phyloP scores from a whole-genome alignment of 2,329 filamentous ascomycete species.

The Calonectria pseudoturangicola region DNA sequence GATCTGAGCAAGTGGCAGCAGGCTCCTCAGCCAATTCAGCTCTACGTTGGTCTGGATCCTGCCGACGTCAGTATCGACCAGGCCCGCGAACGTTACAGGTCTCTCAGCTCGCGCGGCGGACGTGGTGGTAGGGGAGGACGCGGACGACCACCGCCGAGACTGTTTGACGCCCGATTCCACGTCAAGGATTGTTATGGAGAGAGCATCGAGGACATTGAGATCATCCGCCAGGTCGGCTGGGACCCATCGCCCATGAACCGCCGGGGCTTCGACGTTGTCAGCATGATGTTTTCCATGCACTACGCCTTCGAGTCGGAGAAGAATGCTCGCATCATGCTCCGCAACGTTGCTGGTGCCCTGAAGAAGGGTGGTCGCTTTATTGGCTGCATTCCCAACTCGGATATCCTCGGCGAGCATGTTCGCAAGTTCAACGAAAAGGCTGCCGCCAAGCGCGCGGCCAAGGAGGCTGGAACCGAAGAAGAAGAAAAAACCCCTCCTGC shows the following conservation, averaged over 20 bases:
- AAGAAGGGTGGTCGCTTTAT: slow-evolving; percentile 97
- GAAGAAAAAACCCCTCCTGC: slow-evolving; percentile 52
- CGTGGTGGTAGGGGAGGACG: slow-evolving; percentile 72
- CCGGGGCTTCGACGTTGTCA: slow-evolving; percentile 95
- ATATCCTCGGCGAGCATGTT: slow-evolving; percentile 89
- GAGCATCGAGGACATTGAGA: slow-evolving; percentile 85
- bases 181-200: slow-evolving; percentile 95
- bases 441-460: slow-evolving; percentile 59
- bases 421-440: slow-evolving; percentile 80
- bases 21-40: slow-evolving; percentile 90
- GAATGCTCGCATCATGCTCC: slow-evolving; percentile 93
- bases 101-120: slow-evolving; percentile 78
- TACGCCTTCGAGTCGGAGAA: slow-evolving; percentile 96
- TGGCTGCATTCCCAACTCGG: slow-evolving; percentile 97
- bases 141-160: slow-evolving; percentile 69
- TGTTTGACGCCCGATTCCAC: slow-evolving; percentile 91
- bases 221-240: slow-evolving; percentile 91
- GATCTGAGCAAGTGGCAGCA: slow-evolving; percentile 97
- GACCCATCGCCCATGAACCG: slow-evolving; percentile 83
- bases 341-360: slow-evolving; percentile 91
- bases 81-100: slow-evolving; percentile 87
- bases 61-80: slow-evolving; percentile 95
- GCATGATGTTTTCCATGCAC: slow-evolving; percentile 99
- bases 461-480: slow-evolving; percentile 43
- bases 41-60: slow-evolving; percentile 96